These are phyloP conservation scores for Phaeoacremonium minimum DNA, from an alignment of 2,329 filamentous ascomycete genomes.

Conservation along the genomic window DNA sequence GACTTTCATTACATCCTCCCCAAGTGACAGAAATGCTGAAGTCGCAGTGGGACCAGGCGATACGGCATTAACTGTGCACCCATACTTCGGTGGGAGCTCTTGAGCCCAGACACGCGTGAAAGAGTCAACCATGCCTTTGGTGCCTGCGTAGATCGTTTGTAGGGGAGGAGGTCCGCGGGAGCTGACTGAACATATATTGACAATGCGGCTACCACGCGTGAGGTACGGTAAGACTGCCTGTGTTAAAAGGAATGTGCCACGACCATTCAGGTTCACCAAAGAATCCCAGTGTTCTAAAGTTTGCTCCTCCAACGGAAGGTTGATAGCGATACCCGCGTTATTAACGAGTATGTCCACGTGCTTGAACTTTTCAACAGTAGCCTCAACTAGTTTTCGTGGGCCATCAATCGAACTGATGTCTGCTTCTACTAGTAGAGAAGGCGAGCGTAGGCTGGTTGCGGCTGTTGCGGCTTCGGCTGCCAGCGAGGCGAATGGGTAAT, in stretches of 20 bases:
- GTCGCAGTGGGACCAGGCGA: conserved; percentile 37
- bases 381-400: conserved; percentile 27
- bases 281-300: conserved; percentile 31
- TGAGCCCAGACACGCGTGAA: conserved; percentile 39
- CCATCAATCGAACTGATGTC: conserved; percentile 32
- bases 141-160: conserved; percentile 44
- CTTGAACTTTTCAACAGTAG: conserved; percentile 25
- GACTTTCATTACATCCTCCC: conserved; percentile 6
- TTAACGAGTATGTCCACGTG: conserved; percentile 34
- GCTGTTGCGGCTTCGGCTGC: conserved; percentile 21
- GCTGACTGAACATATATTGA: conserved; percentile 36
- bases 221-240: conserved; percentile 32
- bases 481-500: conserved; percentile 35
- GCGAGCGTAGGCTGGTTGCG: conserved; percentile 16
- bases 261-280: conserved; percentile 34
- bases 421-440: conserved; percentile 32
- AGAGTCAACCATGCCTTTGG: conserved; percentile 43
- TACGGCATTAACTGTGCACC: conserved; percentile 40
- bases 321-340: conserved; percentile 28
- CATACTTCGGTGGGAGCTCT: conserved; percentile 38
- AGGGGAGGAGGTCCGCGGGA: conserved; percentile 25
- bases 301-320: conserved; percentile 29
- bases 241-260: conserved; percentile 35
- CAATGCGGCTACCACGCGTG: conserved; percentile 28
- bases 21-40: conserved; percentile 3